Percentiles rank a stretch among this genome's conserved stretches.
phyloP scores from a whole-genome alignment of 164 flowering plant genomes.

The Litsea cubeba region DNA sequence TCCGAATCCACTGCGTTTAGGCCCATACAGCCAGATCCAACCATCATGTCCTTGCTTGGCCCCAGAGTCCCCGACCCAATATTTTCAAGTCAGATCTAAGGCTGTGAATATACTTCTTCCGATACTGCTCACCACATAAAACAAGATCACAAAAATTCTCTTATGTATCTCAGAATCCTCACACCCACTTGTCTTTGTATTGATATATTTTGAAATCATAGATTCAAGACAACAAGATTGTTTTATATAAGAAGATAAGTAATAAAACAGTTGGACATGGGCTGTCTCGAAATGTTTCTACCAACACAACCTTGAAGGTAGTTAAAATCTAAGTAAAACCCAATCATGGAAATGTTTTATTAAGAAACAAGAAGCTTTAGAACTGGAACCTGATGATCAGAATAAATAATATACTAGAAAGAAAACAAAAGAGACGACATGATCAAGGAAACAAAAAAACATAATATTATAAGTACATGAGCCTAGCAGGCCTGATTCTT shows the following conservation, averaged over 20 bases:
- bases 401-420: not conserved
- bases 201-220: not conserved
- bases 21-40: too few relatives aligned
- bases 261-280: not conserved
- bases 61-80: too few relatives aligned
- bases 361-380: too few relatives aligned
- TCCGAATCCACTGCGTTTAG: too few relatives aligned
- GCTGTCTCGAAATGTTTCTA: not conserved
- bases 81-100: not conserved
- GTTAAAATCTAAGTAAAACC: not conserved
- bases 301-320: not conserved
- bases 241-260: not conserved
- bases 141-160: not conserved
- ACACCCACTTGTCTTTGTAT: not conserved
- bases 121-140: not conserved
- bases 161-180: not conserved
- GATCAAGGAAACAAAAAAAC: not conserved
- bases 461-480: conserved; percentile 1
- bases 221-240: not conserved
- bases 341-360: not conserved
- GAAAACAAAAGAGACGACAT: conserved; percentile 3
- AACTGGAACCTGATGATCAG: too few relatives aligned
- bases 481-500: not conserved
- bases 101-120: not conserved
- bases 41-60: too few relatives aligned